Evolutionary conservation across 495 filamentous ascomycete species (phyloP).

Genomic region (Articulospora tetracladia): DNA sequence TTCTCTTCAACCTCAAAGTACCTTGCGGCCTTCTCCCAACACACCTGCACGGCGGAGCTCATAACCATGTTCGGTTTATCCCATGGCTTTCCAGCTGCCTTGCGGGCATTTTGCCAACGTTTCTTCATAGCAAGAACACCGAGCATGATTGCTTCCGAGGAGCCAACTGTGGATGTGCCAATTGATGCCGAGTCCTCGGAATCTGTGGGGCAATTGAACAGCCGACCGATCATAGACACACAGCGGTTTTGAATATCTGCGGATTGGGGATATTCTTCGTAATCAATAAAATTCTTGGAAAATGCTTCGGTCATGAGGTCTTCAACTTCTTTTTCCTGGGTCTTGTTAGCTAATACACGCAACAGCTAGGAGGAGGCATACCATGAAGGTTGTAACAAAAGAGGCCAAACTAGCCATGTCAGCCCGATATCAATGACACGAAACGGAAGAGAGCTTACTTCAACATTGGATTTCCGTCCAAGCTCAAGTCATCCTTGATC

Average conservation of each 20-base stretch:
- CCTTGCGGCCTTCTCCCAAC: conserved; percentile 94
- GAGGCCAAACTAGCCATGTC: conserved; percentile 53
- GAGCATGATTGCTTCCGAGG: conserved; percentile 88
- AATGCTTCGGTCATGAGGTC: conserved; percentile 86
- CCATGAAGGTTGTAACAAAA: conserved; percentile 88
- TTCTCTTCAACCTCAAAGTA: conserved; percentile 94
- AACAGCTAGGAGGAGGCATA: conserved; percentile 28
- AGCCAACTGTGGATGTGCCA: conserved; percentile 82
- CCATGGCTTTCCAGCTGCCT: conserved; percentile 68
- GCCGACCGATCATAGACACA: conserved; percentile 87
- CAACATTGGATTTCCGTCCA: conserved; percentile 86
- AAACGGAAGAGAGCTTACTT: conserved; percentile 50
- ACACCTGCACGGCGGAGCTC: conserved; percentile 89
- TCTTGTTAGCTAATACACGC: background rate
- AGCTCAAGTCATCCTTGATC: conserved; percentile 89
- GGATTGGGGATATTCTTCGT: conserved; percentile 85
- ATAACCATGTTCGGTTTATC: conserved; percentile 86
- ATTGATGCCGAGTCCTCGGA: conserved; percentile 53
- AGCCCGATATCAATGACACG: background rate
- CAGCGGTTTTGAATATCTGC: conserved; percentile 92
- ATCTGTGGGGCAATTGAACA: conserved; percentile 69
- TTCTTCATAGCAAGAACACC: conserved; percentile 92
- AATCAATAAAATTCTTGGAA: conserved; percentile 92
- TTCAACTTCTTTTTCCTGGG: conserved; percentile 76
- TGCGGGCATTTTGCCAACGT: conserved; percentile 82